Base-by-base conservation (phyloP, 2,329 filamentous ascomycete genomes). In the Teratosphaeria epicoccoides region DNA sequence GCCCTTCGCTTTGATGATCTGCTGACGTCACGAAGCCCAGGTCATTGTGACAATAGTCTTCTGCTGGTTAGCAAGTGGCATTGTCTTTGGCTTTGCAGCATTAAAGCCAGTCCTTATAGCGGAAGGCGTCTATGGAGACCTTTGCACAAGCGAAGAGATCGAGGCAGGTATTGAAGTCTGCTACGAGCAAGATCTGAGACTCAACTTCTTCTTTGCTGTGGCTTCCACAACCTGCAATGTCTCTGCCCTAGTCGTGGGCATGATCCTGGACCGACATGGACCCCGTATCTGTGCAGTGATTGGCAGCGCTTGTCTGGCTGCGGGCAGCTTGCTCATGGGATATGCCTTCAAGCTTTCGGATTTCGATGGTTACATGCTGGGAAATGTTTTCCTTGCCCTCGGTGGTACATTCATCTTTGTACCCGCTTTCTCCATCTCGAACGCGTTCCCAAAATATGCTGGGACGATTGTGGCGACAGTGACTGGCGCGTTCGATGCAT, bases 201-300 rank as follows among this genome's bases (percentile, higher is more conserved):
- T 95, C 52, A 95, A 95, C 67, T 73, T 95, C 59, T 95, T 95
- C 87, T 95, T 95, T 74, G 94, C 88, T 5, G 79, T 89, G 40
- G 89, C 89, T 11, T 89, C 88, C 12, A 88, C 95, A 9, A 85
- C 81, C 6, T 94, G 89, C 37, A 95, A 95, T 62, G 85, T 95
- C 11, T 87, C 83, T 40, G 89, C 90, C 11, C 76, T 95, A 6
- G 87, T 89, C 2, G 82, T 95, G 10, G 90, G 90, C 45, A 87
- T 87, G 2, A 84, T 95, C 44, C 78, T 95, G 22, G 90, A 95
- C 69, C 77, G 82, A 55, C 90, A 81, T 63, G 90, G 90, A 1
- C 90, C 90, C 12, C 79, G 85, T 51, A 76, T 87, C n/a, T 52
- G 46, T 4, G 86, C 85, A 61, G 73, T 89, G 22, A 77, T 85